Percentiles rank a stretch among this genome's conserved stretches.
phyloP scores from a whole-genome alignment of 2,329 filamentous ascomycete genomes.

The Talaromyces amestolkiae region DNA sequence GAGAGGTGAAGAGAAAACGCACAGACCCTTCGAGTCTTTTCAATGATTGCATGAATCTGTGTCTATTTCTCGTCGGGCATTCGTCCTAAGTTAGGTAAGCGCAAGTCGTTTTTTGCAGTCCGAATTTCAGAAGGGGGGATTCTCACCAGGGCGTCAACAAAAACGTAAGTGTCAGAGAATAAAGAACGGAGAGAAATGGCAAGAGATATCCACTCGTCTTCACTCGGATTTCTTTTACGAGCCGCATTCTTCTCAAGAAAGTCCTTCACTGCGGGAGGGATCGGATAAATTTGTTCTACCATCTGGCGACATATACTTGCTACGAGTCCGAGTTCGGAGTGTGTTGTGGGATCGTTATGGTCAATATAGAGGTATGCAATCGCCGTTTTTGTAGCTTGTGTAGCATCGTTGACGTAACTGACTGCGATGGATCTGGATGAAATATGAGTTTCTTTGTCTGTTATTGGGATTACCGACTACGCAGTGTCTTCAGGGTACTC shows the following conservation, averaged over 20 bases:
- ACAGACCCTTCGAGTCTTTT: not conserved
- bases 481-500: not conserved
- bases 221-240: not conserved
- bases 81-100: not conserved
- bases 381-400: not conserved
- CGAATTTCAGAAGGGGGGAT: not conserved
- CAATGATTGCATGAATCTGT: not conserved
- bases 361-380: not conserved
- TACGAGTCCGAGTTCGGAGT: not conserved
- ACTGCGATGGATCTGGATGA: not conserved
- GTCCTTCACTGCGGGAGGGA: not conserved
- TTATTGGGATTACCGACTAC: not conserved
- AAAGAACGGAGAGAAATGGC: not conserved
- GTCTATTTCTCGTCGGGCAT: not conserved
- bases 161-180: not conserved
- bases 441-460: not conserved
- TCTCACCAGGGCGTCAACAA: not conserved
- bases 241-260: not conserved
- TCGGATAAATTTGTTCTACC: not conserved
- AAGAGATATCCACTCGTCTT: not conserved
- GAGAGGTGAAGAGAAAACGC: constrained; percentile 1
- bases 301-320: constrained; percentile 1
- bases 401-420: not conserved
- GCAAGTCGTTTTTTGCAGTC: not conserved
- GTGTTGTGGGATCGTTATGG: not conserved